Percentiles rank a stretch among this genome's conserved stretches.
These are phyloP conservation scores for Arthromyces matolae DNA, from an alignment of 768 basidiomycete species.

Conservation along the genomic window DNA sequence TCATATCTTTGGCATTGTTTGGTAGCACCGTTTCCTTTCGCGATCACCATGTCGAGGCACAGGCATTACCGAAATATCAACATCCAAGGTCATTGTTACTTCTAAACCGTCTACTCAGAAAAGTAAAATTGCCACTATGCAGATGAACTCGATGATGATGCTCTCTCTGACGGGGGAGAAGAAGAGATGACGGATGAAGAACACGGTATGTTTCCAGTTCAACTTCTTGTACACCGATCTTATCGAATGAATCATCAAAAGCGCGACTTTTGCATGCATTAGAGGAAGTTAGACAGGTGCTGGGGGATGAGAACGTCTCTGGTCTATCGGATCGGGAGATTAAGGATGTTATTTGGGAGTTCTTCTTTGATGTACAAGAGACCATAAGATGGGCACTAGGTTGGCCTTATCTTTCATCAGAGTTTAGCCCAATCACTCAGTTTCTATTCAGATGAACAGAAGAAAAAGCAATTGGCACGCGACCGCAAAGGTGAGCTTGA, in stretches of 20 bases:
- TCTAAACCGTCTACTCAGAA: not conserved
- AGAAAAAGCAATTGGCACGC: slow-evolving; percentile 54
- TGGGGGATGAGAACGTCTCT: slow-evolving; percentile 63
- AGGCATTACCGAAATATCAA: slow-evolving; percentile 85
- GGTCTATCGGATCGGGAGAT: slow-evolving; percentile 74
- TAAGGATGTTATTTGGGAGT: slow-evolving; percentile 81
- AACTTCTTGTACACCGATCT: not conserved
- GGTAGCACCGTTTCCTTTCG: not conserved
- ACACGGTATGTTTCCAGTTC: slow-evolving; percentile 46
- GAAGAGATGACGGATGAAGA: slow-evolving; percentile 82
- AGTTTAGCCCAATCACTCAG: slow-evolving; percentile 11
- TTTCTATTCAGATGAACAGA: slow-evolving; percentile 59
- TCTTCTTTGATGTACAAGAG: slow-evolving; percentile 79
- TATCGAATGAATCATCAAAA: slow-evolving; percentile 24
- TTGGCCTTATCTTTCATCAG: slow-evolving; percentile 32
- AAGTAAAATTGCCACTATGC: slow-evolving; percentile 7
- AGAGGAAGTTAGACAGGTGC: slow-evolving; percentile 58
- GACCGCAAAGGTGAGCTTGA: slow-evolving; percentile 83
- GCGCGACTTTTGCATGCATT: slow-evolving; percentile 69
- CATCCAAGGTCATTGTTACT: slow-evolving; percentile 50
- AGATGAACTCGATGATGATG: slow-evolving; percentile 88
- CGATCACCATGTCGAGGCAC: slow-evolving; percentile 78
- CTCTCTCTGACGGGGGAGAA: slow-evolving; percentile 72
- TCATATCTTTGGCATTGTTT: slow-evolving; percentile 8
- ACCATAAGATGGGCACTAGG: slow-evolving; percentile 73